Conservation (phyloP, 257 asterid genomes). For the Eucommia ulmoides region DNA sequence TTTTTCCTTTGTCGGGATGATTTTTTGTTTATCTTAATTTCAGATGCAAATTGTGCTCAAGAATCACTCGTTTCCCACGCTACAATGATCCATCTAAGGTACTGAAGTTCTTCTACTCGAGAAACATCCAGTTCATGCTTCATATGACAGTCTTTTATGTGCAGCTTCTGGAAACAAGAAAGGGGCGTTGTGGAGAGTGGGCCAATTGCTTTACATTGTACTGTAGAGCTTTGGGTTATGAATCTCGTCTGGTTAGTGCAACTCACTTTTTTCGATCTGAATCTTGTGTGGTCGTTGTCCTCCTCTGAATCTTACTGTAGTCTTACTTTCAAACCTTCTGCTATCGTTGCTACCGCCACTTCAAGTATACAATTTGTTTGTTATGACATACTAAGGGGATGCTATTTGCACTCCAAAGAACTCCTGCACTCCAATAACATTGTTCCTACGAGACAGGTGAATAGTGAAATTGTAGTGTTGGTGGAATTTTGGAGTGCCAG, state of each 20-base stretch:
- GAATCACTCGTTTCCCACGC: conserved; percentile 82
- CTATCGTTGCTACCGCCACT: too few species aligned
- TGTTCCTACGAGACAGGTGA: too few species aligned
- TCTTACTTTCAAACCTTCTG: conserved; percentile 1
- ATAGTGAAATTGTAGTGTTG: too few species aligned
- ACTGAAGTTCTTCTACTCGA: conserved; percentile 14
- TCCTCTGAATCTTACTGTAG: too few species aligned
- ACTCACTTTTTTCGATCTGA: too few species aligned
- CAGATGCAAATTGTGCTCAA: conserved; percentile 79
- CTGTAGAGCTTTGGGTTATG: conserved; percentile 87
- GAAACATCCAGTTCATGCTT: too few species aligned
- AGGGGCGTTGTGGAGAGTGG: conserved; percentile 99
- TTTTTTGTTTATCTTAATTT: not conserved
- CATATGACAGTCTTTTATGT: not conserved
- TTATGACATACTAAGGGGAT: too few species aligned
- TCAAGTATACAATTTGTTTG: too few species aligned
- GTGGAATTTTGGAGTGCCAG: too few species aligned
- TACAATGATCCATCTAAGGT: conserved; percentile 92
- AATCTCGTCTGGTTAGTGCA: conserved; percentile 84
- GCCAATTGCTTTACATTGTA: conserved; percentile 96
- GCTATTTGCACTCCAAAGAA: too few species aligned
- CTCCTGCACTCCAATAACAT: too few species aligned
- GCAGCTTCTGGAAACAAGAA: conserved; percentile 92
- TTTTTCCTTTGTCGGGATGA: not conserved
- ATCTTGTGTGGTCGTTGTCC: too few species aligned